Evolutionary conservation across 805 yeast genomes (phyloP), one percentile per base, ranked within the genome.

Genomic region (Yarrowia osloensis): DNA sequence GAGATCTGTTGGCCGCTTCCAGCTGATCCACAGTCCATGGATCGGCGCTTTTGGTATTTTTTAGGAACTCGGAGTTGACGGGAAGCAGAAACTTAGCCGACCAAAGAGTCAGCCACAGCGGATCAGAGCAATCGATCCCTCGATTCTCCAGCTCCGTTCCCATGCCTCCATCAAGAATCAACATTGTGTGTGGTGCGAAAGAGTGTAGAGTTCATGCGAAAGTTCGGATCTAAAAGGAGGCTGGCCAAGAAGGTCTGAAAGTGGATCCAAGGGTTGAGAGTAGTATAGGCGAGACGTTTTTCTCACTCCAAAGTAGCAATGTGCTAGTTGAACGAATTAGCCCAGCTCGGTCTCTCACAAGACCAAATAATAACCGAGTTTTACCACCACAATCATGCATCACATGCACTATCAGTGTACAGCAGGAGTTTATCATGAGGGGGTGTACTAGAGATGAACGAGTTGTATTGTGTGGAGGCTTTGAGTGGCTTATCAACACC

Each of bases 71-170:
- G 35, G 35, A 4, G 21, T 57, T 57, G 37, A 57, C 12, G 1
- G 37, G 80, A 71, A 0, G 89, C 86, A 0, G 89, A 19, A 57
- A 57, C 49, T 40, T 57, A 19, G 63, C 63, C 5, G 63, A 85
- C 92, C 93, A 88, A 11, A 88, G 77, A 11, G 80, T 79, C 1
- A 33, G 37, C 67, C 67, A 63, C 1, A 49, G n/a, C 1, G 57
- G 59, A 46, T 83, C 81, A 50, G 79, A 79, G 17, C 82, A 81
- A 44, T 76, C 71, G 21, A 81, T 77, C 12, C 85, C 83, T 46
- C 81, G 74, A 49, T 78, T 76, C 71, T 86, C 90, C 13, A 88
- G 76, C 70, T 84, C 86, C 0, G 89, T 86, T 0, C 91, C 91
- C 49, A 86, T 80, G 0, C 87, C 91, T 6, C 92, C 91, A 75